Conservation (phyloP, 208 protist species). For the Leishmania arabica region DNA sequence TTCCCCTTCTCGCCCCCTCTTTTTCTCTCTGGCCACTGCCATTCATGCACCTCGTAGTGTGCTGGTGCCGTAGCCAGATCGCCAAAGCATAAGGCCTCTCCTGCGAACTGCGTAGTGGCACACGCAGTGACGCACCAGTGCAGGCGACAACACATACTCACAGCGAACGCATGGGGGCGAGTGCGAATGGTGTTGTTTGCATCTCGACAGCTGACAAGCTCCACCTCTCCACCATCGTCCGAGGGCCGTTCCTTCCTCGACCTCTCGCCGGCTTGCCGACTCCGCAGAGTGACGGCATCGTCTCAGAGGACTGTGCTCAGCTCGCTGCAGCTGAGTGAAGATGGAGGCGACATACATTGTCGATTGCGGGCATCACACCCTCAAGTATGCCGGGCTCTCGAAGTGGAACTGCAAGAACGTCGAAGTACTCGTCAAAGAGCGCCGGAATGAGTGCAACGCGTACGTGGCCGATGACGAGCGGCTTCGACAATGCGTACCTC, state of each 20-base stretch:
- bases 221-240: neutral
- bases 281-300: neutral
- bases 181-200: neutral
- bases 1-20: too few relatives aligned
- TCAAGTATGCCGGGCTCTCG: constrained; percentile 56
- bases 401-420: constrained; percentile 21
- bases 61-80: neutral
- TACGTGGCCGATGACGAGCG: constrained; percentile 28
- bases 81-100: neutral
- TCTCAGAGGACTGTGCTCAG: neutral
- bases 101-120: neutral
- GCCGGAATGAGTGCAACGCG: constrained; percentile 20
- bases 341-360: constrained; percentile 51
- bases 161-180: neutral
- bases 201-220: neutral
- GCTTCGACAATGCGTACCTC: constrained; percentile 23
- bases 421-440: constrained; percentile 28
- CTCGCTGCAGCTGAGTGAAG: too few relatives aligned
- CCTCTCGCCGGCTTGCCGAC: neutral
- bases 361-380: constrained; percentile 62
- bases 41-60: neutral
- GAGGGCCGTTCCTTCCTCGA: neutral
- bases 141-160: neutral
- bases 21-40: neutral
- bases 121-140: neutral